Evolutionary conservation across 306 rosid species (phyloP).

Genomic region (Castanopsis chinensis): DNA sequence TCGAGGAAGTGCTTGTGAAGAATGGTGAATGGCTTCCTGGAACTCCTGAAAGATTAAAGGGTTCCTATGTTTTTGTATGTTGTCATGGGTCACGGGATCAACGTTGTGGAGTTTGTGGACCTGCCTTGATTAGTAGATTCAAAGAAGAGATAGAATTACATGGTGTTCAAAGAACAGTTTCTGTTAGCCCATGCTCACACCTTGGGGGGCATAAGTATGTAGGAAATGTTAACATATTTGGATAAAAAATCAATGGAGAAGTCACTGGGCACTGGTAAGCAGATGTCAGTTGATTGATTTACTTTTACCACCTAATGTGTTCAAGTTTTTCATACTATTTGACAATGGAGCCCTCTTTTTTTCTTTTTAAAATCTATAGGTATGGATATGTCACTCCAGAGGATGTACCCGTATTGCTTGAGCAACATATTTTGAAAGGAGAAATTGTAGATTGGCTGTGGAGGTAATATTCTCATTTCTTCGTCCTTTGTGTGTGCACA

Average conservation of each 20-base stretch:
- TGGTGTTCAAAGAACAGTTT: conserved; percentile 71
- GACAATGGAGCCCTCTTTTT: not conserved
- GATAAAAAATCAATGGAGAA: conserved; percentile 54
- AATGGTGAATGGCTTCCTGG: conserved; percentile 92
- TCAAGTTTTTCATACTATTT: not conserved
- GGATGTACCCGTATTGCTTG: conserved; percentile 73
- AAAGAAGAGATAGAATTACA: conserved; percentile 66
- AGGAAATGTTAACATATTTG: conserved; percentile 80
- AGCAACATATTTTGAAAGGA: conserved; percentile 71
- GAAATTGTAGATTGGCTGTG: conserved; percentile 67
- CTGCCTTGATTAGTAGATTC: conserved; percentile 73
- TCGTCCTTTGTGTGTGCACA: not conserved
- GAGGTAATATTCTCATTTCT: conserved; percentile 52
- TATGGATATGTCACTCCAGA: conserved; percentile 92
- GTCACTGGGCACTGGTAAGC: conserved; percentile 89
- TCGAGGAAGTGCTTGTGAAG: conserved; percentile 96
- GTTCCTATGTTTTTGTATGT: conserved; percentile 79
- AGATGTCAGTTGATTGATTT: not conserved
- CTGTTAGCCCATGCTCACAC: conserved; percentile 94
- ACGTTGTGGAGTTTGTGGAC: conserved; percentile 95
- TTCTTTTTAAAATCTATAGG: conserved; percentile 36
- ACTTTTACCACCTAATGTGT: not conserved
- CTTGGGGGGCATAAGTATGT: conserved; percentile 88
- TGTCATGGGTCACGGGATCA: conserved; percentile 90
- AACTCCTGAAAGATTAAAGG: conserved; percentile 74